These are phyloP conservation scores for Cystofilobasidium ferigula DNA, from an alignment of 768 basidiomycete genomes.

Conservation along the genomic window DNA sequence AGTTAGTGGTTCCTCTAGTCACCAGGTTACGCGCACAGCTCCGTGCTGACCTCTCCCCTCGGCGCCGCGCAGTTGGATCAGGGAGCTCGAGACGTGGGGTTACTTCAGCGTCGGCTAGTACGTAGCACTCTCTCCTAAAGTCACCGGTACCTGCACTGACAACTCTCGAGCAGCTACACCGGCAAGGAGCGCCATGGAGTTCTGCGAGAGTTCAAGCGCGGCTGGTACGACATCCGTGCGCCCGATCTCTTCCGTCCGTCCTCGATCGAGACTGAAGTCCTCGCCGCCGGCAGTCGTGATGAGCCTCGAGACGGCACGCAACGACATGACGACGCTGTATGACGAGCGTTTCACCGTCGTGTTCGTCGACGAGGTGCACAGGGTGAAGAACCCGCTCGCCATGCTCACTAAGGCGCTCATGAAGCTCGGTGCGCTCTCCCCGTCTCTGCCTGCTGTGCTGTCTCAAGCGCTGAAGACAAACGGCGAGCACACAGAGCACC, in stretches of 20 bases:
- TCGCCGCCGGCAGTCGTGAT: conserved; percentile 53
- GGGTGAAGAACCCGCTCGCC: conserved; percentile 59
- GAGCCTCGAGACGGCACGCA: conserved; percentile 62
- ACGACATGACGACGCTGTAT: conserved; percentile 60
- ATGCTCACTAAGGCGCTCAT: neutral
- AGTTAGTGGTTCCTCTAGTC: neutral
- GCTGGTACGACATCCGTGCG: conserved; percentile 2
- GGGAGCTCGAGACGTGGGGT: conserved; percentile 89
- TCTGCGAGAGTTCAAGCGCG: conserved; percentile 10
- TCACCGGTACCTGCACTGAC: neutral
- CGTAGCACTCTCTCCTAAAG: neutral
- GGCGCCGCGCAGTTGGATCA: conserved; percentile 48
- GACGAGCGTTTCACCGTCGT: conserved; percentile 45
- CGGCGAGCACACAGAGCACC: conserved; percentile 55
- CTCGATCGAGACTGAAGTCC: neutral
- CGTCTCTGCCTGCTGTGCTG: neutral
- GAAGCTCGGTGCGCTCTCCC: neutral
- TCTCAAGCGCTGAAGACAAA: conserved; percentile 40
- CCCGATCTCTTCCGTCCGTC: neutral
- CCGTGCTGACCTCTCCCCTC: neutral
- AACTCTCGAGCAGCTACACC: neutral
- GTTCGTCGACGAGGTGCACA: conserved; percentile 77
- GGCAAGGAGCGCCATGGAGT: neutral
- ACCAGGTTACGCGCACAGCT: neutral
- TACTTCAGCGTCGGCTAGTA: conserved; percentile 67